phyloP scores from a whole-genome alignment of 2,329 filamentous ascomycete genomes.

The Dactylellina parvicollis region DNA sequence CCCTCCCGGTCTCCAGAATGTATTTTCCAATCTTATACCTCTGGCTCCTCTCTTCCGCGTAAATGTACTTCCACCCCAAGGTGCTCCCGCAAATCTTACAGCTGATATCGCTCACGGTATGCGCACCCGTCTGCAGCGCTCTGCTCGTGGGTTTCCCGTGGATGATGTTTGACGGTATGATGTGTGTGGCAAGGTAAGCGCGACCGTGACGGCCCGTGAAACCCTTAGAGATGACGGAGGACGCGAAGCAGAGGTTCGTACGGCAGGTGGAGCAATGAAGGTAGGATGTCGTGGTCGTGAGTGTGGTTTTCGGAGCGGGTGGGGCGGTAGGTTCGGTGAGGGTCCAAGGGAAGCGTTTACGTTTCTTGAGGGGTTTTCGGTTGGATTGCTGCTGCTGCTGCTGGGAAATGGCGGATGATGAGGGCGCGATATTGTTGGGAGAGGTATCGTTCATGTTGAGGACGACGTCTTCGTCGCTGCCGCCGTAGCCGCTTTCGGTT shows the following conservation, averaged over 20 bases:
- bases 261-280: conserved; percentile 70
- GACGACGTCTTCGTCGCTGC: conserved; percentile 30
- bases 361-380: neutral
- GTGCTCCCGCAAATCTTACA: conserved; percentile 69
- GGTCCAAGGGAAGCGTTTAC: conserved; percentile 27
- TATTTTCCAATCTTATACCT: conserved; percentile 76
- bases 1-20: conserved; percentile 71
- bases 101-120: conserved; percentile 72
- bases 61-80: conserved; percentile 75
- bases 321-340: neutral
- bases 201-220: conserved; percentile 74
- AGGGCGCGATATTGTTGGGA: neutral
- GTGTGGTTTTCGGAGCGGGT: neutral
- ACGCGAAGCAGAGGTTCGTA: conserved; percentile 70
- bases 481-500: conserved; percentile 49
- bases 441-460: neutral
- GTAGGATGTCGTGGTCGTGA: conserved; percentile 30
- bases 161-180: conserved; percentile 65
- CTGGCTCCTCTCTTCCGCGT: conserved; percentile 70
- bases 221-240: conserved; percentile 72
- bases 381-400: neutral
- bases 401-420: conserved; percentile 10
- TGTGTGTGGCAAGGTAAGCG: conserved; percentile 69
- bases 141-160: conserved; percentile 68
- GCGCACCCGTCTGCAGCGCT: conserved; percentile 71